Conservation (phyloP, 2,329 filamentous ascomycete genomes). For the Fusarium veterinarium region DNA sequence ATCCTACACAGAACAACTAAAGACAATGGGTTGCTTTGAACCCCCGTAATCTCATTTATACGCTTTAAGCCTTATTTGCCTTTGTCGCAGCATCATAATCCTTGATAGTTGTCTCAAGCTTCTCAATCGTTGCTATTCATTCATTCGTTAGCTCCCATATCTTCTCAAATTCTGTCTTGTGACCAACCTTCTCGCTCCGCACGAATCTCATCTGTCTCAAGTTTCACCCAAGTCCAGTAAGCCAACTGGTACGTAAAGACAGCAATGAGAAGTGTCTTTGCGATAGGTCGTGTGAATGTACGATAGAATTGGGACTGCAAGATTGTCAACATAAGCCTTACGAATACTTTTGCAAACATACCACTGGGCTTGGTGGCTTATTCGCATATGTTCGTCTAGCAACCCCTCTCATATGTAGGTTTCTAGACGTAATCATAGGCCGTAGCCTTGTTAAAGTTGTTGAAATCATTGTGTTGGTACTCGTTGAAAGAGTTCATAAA, state of each 20-base stretch:
- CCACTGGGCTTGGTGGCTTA: constrained; percentile 45
- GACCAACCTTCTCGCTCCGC: constrained; percentile 66
- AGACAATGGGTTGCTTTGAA: background rate
- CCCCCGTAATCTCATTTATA: background rate
- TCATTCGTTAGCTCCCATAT: constrained; percentile 12
- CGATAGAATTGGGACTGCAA: constrained; percentile 76
- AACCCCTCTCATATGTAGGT: background rate
- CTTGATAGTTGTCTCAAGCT: constrained; percentile 54
- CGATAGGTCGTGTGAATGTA: constrained; percentile 77
- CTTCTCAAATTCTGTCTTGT: background rate
- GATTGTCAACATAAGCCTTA: background rate
- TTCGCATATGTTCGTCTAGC: constrained; percentile 41
- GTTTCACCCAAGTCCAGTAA: constrained; percentile 79
- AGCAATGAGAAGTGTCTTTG: constrained; percentile 79
- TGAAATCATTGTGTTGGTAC: constrained; percentile 18
- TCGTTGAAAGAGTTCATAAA: background rate
- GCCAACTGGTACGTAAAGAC: constrained; percentile 82
- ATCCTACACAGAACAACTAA: background rate
- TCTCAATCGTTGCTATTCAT: constrained; percentile 48
- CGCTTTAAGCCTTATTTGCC: constrained; percentile 30
- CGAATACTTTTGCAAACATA: constrained; percentile 13
- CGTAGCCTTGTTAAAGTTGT: constrained; percentile 25
- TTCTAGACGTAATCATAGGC: constrained; percentile 9
- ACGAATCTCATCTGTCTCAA: constrained; percentile 78
- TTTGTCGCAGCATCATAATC: constrained; percentile 47